These are phyloP conservation scores for Dothideomycetidae sp. DNA, from an alignment of 2,329 filamentous ascomycete species.

Conservation along the genomic window DNA sequence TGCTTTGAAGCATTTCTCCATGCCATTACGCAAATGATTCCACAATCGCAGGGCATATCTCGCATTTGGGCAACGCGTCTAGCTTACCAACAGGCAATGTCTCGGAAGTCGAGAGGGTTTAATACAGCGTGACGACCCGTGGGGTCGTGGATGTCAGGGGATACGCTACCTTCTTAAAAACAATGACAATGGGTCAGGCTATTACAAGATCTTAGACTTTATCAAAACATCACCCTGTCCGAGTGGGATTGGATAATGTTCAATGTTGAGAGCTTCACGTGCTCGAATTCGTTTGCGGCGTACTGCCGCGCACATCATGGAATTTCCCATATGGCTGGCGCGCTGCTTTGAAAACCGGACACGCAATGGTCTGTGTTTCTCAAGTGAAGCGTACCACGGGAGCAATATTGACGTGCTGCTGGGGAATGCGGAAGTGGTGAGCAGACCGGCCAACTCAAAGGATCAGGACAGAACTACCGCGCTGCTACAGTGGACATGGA, in stretches of 20 bases:
- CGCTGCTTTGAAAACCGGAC: constrained; percentile 38
- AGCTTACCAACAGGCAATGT: constrained; percentile 31
- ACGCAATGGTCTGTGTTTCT: constrained; percentile 33
- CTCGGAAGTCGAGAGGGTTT: constrained; percentile 26
- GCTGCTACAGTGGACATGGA: constrained; percentile 21
- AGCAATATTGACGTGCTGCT: constrained; percentile 21
- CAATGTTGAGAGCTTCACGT: constrained; percentile 18
- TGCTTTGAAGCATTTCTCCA: constrained; percentile 32
- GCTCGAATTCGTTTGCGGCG: constrained; percentile 30
- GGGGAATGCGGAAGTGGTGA: constrained; percentile 19
- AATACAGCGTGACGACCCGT: constrained; percentile 28
- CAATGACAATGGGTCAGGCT: constrained; percentile 35
- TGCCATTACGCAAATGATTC: constrained; percentile 25
- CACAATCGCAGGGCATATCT: constrained; percentile 25
- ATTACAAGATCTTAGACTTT: constrained; percentile 32
- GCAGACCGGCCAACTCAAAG: constrained; percentile 14
- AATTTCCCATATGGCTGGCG: constrained; percentile 31
- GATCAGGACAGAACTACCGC: constrained; percentile 13
- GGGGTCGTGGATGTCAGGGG: constrained; percentile 25
- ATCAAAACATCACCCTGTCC: constrained; percentile 27
- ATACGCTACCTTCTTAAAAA: constrained; percentile 25
- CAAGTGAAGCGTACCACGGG: constrained; percentile 36
- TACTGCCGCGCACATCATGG: constrained; percentile 21
- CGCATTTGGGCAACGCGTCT: constrained; percentile 26
- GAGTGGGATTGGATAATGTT: constrained; percentile 19